Percentiles rank a stretch among this genome's conserved stretches.
Evolutionary conservation across 257 asterid genomes (phyloP).

Genomic region (Nicotiana benthamiana): DNA sequence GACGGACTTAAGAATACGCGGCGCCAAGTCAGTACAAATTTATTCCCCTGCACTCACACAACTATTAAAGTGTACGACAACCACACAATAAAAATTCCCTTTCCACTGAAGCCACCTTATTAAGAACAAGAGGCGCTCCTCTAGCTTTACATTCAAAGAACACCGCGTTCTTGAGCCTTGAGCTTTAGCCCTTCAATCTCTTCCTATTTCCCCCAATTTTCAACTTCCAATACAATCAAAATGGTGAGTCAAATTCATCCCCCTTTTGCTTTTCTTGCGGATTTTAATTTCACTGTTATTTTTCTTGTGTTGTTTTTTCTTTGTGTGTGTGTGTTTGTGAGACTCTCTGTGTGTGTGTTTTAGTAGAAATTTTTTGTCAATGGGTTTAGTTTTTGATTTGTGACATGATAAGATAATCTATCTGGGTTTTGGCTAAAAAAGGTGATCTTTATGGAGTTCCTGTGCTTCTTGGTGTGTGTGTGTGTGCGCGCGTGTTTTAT

Average conservation of each 20-base stretch:
- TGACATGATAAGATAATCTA: not conserved
- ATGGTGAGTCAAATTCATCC: conserved; percentile 12
- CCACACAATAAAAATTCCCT: conserved; percentile 7
- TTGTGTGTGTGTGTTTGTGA: not conserved
- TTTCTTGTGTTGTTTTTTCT: too few relatives aligned
- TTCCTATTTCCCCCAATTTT: not conserved
- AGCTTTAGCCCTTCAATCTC: not conserved
- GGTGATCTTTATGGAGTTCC: not conserved
- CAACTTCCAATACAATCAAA: not conserved
- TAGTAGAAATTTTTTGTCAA: not conserved
- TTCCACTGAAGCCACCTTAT: not conserved
- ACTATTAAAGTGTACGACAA: not conserved
- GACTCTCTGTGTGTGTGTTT: not conserved
- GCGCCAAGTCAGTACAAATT: conserved; percentile 2
- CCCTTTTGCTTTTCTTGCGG: not conserved
- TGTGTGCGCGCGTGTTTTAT: not conserved
- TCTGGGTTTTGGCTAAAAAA: not conserved
- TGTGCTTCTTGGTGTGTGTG: not conserved
- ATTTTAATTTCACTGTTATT: not conserved
- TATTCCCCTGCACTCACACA: not conserved
- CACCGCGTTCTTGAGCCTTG: not conserved
- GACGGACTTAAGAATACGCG: not conserved
- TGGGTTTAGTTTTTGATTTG: conserved; percentile 1
- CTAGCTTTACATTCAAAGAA: not conserved
- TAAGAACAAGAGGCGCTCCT: not conserved